Evolutionary conservation across 495 filamentous ascomycete genomes (phyloP).

Genomic region (Penicillium cataractarum): DNA sequence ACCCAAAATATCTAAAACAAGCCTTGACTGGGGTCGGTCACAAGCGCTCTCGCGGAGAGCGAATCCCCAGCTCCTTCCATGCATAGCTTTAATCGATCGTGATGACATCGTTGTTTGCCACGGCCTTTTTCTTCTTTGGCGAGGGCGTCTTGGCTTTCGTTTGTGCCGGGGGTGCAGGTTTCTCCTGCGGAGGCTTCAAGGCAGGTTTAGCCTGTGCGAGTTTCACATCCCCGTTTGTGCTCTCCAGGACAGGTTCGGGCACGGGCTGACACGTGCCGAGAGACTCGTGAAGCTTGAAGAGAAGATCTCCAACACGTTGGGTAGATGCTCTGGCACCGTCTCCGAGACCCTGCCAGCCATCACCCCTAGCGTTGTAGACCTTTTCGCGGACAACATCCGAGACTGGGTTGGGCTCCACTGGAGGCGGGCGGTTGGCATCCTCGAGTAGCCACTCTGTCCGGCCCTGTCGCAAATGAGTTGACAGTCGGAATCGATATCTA

Average conservation of each 20-base stretch:
- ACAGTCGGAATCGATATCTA: conserved; percentile 42
- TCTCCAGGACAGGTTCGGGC: conserved; percentile 6
- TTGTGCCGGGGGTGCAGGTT: background rate
- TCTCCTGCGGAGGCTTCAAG: background rate
- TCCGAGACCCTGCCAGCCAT: conserved; percentile 54
- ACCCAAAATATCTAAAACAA: background rate
- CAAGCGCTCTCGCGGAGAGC: conserved; percentile 2
- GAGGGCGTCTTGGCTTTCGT: conserved; percentile 8
- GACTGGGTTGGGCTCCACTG: conserved; percentile 21
- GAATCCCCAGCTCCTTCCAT: background rate
- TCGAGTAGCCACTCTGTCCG: conserved; percentile 47
- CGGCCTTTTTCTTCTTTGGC: conserved; percentile 17
- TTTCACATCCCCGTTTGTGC: conserved; percentile 2
- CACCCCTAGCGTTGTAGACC: conserved; percentile 47
- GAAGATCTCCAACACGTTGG: conserved; percentile 46
- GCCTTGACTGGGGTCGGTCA: background rate
- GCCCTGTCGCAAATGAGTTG: conserved; percentile 32
- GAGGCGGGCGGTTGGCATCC: conserved; percentile 29
- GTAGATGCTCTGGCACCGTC: conserved; percentile 46
- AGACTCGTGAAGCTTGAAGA: conserved; percentile 40
- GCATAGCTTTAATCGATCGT: conserved; percentile 40
- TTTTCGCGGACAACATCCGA: conserved; percentile 31
- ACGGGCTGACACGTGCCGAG: conserved; percentile 25
- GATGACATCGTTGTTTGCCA: conserved; percentile 37
- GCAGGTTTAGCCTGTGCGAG: conserved; percentile 4